A percentile compares a stretch with the other conserved stretches of the same genome.
phyloP scores from a whole-genome alignment of 306 rosid genomes.

The Glycine tomentella region DNA sequence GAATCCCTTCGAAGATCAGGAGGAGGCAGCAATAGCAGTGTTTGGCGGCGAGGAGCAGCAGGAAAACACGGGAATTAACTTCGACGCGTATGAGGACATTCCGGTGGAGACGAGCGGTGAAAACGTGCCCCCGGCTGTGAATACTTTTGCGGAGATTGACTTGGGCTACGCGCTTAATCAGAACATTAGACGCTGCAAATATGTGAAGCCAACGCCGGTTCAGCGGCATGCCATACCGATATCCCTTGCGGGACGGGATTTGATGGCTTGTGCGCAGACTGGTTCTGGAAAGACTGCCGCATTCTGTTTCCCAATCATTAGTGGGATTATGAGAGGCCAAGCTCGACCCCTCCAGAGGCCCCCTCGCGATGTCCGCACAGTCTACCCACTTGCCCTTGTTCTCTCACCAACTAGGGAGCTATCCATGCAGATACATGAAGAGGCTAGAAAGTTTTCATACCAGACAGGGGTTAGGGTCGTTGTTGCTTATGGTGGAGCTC shows the following conservation, averaged over 20 bases:
- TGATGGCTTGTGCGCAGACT: slow-evolving; percentile 96
- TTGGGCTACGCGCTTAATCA: slow-evolving; percentile 81
- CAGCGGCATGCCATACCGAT: slow-evolving; percentile 91
- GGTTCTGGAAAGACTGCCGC: slow-evolving; percentile 96
- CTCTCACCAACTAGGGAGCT: slow-evolving; percentile 95
- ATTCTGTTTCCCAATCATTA: slow-evolving; percentile 84
- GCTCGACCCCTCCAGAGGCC: slow-evolving; percentile 67
- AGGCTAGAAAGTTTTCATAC: slow-evolving; percentile 74
- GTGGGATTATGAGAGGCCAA: slow-evolving; percentile 84
- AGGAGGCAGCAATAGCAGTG: slow-evolving; percentile 51
- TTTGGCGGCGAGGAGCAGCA: slow-evolving; percentile 55
- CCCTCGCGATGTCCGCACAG: slow-evolving; percentile 76
- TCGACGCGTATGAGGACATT: slow-evolving; percentile 87
- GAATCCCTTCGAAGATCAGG: slow-evolving; percentile 74
- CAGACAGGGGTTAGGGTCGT: slow-evolving; percentile 93
- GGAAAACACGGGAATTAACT: slow-evolving; percentile 75
- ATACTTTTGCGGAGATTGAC: slow-evolving; percentile 88
- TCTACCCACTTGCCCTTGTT: slow-evolving; percentile 86
- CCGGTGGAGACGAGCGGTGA: slow-evolving; percentile 89
- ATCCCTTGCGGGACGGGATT: slow-evolving; percentile 77
- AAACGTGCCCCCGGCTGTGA: slow-evolving; percentile 77
- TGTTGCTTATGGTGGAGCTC: slow-evolving; percentile 94
- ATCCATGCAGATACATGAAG: slow-evolving; percentile 87
- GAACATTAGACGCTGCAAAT: slow-evolving; percentile 81
- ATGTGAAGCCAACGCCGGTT: slow-evolving; percentile 87